Evolutionary conservation across 768 basidiomycete genomes (phyloP).

Genomic region (Sistotremastrum suecicum): DNA sequence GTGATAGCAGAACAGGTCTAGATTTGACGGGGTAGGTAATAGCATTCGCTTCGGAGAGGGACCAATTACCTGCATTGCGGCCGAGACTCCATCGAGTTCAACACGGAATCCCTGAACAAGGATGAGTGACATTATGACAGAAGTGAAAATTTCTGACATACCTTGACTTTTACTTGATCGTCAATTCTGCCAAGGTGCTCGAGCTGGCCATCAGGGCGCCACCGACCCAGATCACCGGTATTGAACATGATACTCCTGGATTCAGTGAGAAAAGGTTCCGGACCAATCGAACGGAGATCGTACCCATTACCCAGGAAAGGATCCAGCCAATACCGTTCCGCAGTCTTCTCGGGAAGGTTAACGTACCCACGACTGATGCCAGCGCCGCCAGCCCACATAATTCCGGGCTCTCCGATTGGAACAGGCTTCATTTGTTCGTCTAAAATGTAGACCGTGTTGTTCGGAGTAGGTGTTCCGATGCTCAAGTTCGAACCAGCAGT

Average conservation of each 20-base stretch:
- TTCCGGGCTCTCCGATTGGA: conserved; percentile 21
- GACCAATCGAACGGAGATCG: conserved; percentile 6
- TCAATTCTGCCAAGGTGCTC: conserved; percentile 47
- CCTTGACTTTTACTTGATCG: conserved; percentile 53
- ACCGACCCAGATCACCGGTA: conserved; percentile 46
- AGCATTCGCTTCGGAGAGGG: conserved; percentile 7
- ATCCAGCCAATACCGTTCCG: conserved; percentile 35
- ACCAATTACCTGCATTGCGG: conserved; percentile 38
- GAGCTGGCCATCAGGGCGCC: conserved; percentile 36
- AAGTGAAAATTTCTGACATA: conserved; percentile 9
- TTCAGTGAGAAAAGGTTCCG: conserved; percentile 10
- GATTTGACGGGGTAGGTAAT: conserved; percentile 1
- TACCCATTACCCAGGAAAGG: conserved; percentile 36
- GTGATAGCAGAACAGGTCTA: conserved; percentile 29
- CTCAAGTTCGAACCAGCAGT: conserved; percentile 23
- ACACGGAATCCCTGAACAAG: conserved; percentile 40
- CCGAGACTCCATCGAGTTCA: conserved; percentile 47
- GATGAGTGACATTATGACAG: background rate
- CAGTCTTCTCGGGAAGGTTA: conserved; percentile 39
- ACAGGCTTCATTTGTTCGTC: conserved; percentile 18
- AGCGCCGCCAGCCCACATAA: conserved; percentile 54
- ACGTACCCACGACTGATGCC: conserved; percentile 43
- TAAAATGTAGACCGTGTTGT: conserved; percentile 21
- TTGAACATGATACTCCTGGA: conserved; percentile 37
- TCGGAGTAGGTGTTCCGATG: conserved; percentile 22